A percentile compares a stretch with the other conserved stretches of the same genome.
phyloP scores from a whole-genome alignment of 1,284 basidiomycete genomes.

The Fomitopsis betulina region DNA sequence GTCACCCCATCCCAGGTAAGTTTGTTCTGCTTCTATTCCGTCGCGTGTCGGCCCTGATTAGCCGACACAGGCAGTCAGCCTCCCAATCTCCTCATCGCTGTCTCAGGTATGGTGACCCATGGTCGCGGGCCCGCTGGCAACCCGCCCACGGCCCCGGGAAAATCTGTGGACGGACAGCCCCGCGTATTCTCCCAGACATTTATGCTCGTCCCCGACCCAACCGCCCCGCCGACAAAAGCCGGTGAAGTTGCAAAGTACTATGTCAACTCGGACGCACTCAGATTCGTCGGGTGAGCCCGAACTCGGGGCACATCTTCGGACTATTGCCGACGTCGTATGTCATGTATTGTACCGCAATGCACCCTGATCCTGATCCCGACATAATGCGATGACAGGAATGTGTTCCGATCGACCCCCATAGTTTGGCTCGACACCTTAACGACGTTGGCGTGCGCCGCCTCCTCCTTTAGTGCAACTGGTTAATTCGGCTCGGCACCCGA shows the following conservation, averaged over 20 bases:
- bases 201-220: conserved; percentile 73
- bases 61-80: conserved; percentile 56
- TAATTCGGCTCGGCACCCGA: neutral
- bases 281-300: conserved; percentile 63
- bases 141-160: conserved; percentile 43
- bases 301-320: neutral
- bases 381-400: neutral
- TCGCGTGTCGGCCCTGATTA: neutral
- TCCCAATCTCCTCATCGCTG: conserved; percentile 72
- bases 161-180: conserved; percentile 68
- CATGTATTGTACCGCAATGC: neutral
- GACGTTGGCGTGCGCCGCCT: neutral
- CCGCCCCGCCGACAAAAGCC: conserved; percentile 52
- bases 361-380: neutral
- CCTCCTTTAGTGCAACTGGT: neutral
- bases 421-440: neutral
- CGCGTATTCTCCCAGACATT: conserved; percentile 85
- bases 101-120: conserved; percentile 75
- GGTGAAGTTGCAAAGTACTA: conserved; percentile 79
- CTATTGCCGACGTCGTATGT: neutral
- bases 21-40: conserved; percentile 7
- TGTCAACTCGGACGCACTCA: conserved; percentile 66
- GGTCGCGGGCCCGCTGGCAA: conserved; percentile 57
- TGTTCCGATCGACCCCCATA: neutral
- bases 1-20: conserved; percentile 80